Percentiles rank a stretch among this genome's conserved stretches.
Conservation (phyloP, 2,329 filamentous ascomycete species). For the Capronia coronata region DNA sequence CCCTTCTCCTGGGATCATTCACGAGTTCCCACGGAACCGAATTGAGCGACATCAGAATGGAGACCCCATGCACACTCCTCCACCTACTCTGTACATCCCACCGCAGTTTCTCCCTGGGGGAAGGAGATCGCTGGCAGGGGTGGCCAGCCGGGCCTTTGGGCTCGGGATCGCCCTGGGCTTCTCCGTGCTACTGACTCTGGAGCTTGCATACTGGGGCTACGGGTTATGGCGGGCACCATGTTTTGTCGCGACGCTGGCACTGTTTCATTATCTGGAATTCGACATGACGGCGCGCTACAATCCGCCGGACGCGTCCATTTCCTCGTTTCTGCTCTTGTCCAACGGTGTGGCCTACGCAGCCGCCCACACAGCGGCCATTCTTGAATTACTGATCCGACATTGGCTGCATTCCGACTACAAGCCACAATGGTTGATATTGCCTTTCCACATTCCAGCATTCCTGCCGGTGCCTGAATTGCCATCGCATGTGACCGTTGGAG, state of each 20-base stretch:
- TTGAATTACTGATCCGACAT: slow-evolving; percentile 56
- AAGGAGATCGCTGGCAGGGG: slow-evolving; percentile 39
- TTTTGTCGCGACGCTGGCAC: slow-evolving; percentile 53
- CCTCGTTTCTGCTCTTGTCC: slow-evolving; percentile 72
- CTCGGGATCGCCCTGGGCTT: slow-evolving; percentile 40
- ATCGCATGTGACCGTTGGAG: slow-evolving; percentile 28
- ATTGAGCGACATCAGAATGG: slow-evolving; percentile 13
- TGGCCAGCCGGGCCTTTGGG: slow-evolving; percentile 41
- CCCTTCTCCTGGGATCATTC: slow-evolving; percentile 19
- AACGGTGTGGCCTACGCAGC: slow-evolving; percentile 82
- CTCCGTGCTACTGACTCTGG: slow-evolving; percentile 30
- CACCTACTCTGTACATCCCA: slow-evolving; percentile 17
- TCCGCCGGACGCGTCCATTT: slow-evolving; percentile 62
- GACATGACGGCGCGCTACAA: slow-evolving; percentile 83
- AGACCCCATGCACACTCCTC: neutral
- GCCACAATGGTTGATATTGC: slow-evolving; percentile 16
- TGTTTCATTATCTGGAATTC: slow-evolving; percentile 96
- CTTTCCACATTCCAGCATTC: slow-evolving; percentile 26
- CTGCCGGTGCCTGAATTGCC: slow-evolving; percentile 34
- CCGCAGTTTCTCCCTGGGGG: slow-evolving; percentile 30
- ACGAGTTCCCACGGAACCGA: slow-evolving; percentile 20
- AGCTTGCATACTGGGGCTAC: slow-evolving; percentile 26
- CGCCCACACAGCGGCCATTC: slow-evolving; percentile 67
- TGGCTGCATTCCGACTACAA: slow-evolving; percentile 18
- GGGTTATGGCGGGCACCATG: slow-evolving; percentile 53